Base-by-base conservation (phyloP, 495 filamentous ascomycete species). In the Penicillium coprophilum region DNA sequence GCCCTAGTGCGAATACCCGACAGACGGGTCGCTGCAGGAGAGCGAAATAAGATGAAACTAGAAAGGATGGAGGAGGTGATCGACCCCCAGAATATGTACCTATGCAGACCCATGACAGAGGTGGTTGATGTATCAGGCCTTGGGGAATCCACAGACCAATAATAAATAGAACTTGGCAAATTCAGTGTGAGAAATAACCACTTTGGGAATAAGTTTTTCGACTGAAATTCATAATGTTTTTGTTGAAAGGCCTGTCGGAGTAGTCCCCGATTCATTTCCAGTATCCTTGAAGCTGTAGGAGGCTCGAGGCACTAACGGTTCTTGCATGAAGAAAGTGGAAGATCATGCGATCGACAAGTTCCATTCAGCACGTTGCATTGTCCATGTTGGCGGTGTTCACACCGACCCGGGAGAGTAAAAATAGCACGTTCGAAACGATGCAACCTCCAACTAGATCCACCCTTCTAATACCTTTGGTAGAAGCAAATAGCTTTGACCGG, bases 1-100 rank as follows among this genome's bases (percentile, higher is more conserved):
- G 69, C 68, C 56, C 63, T 60, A 70, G 68, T 58, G 59, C 64
- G 69, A 69, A 69, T 67, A 71, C 68, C 65, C 73, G 70, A 66
- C 54, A 61, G 63, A 60, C 73, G 70, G 73, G 64, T 62, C 28
- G 58, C 65, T 72, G 73, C 71, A 76, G 63, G 50, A 71, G 67
- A 69, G 67, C 64, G 61, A 66, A 75, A 69, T 71, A 72, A 73
- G 68, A 69, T 69, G 69, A 64, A 70, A 71, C 70, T 67, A 73
- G 60, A 64, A 59, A 64, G 56, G 66, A 70, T 68, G 61, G 66
- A 66, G 57, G 58, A 60, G 60, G 67, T 61, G 71, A 76, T 74
- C 67, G 65, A 59, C 66, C 63, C 57, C 68, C 64, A 55, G 67
- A 44, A 68, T 17, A 38, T 38, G 34, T 67, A 68, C 56, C 64